Evolutionary conservation across 2,329 filamentous ascomycete species (phyloP).

Genomic region (Waltergamsia citrina): DNA sequence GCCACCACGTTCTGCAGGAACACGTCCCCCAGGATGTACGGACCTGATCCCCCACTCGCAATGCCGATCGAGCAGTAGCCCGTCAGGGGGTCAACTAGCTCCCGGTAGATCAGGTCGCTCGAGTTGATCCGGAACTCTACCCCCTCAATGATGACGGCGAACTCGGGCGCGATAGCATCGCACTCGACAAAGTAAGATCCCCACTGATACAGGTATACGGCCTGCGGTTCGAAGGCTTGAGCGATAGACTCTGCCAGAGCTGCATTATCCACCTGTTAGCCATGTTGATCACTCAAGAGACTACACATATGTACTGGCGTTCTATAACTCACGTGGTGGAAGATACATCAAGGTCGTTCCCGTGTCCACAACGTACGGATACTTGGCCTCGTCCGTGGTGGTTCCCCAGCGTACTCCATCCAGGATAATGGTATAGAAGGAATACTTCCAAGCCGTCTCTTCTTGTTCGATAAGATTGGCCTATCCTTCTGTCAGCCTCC

Average conservation of each 20-base stretch:
- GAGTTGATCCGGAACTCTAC: constrained; percentile 37
- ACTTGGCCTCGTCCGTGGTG: constrained; percentile 29
- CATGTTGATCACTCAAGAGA: too few relatives aligned
- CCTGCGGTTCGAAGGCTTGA: constrained; percentile 32
- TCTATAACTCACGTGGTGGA: constrained; percentile 32
- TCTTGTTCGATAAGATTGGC: constrained; percentile 28
- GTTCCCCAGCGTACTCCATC: constrained; percentile 36
- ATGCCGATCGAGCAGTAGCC: constrained; percentile 39
- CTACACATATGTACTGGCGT: too few relatives aligned
- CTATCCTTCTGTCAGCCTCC: constrained; percentile 16
- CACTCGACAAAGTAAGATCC: constrained; percentile 39
- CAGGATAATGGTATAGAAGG: constrained; percentile 43
- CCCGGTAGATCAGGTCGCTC: constrained; percentile 34
- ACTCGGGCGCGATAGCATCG: constrained; percentile 31
- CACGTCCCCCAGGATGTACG: constrained; percentile 38
- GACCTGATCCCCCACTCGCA: constrained; percentile 30
- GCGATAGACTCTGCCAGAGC: constrained; percentile 39
- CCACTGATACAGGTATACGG: constrained; percentile 35
- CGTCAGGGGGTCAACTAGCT: constrained; percentile 31
- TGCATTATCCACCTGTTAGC: constrained; percentile 9
- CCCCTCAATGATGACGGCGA: constrained; percentile 34
- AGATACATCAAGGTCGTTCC: constrained; percentile 42
- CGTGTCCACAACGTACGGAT: constrained; percentile 41
- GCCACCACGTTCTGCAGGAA: constrained; percentile 42
- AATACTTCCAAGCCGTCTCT: constrained; percentile 32